Base-by-base conservation (phyloP, 305 asterid species). In the Fraxinus nigra region DNA sequence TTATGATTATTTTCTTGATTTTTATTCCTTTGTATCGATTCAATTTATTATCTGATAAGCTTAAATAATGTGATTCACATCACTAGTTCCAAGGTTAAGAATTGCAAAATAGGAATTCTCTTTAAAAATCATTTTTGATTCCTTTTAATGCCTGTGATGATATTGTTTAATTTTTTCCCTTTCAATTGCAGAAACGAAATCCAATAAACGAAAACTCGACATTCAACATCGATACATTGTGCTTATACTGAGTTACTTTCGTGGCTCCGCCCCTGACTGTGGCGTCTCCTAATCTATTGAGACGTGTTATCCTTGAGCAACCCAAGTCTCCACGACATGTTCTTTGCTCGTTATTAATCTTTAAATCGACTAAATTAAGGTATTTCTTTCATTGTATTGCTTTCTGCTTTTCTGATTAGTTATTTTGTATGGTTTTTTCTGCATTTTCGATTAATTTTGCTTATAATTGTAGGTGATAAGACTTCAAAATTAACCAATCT, bases 151-250 rank as follows among this genome's bases (percentile, higher is more conserved):
- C 22, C 13, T 24, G 40, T 28, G 51, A 65, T 14, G 4, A 24
- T 37, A 20, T 8, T 11, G 3, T 54, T 74, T 43, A 11, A 14
- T 1, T 73, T 83, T 20, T 10, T 73, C 79, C 24, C 40, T 75
- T 74, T 32, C 76, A 38, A 26, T 79, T 89, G 86, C 95, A 95
- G 99, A 93, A 90, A 89, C 91, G 98, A 73, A 94, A 86, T 48
- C 30, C 30, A 26, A 26, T 26, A 26, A 26, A 26, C 30, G 30
- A 26, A 26, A 26, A 26, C 30, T 26, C 30, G 30, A 26, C 30
- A 26, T 26, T 26, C 30, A 26, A 26, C 30, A 26, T 26, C 30
- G 1, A 26, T 26, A 26, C 30, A 26, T 26, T 26, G 30, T 26
- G 30, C 30, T 1, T 1, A 26, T 26, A 26, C 30, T 26, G 30